phyloP scores from a whole-genome alignment of 2,329 filamentous ascomycete species.

The Ascochyta clinopodiicola region DNA sequence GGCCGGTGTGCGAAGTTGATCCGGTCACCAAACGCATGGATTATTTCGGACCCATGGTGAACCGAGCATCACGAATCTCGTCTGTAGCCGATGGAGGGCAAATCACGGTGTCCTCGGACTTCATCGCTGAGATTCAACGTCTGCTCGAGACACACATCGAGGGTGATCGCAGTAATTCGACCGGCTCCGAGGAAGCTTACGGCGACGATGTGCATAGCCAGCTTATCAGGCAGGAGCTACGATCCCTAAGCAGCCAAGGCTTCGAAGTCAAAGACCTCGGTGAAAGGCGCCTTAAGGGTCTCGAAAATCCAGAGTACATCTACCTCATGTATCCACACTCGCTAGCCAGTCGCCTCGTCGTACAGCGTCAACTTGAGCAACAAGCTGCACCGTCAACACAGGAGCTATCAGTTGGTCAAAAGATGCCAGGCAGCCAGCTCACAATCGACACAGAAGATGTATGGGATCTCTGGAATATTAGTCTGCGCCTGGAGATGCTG shows the following conservation, averaged over 20 bases:
- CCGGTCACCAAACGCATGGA: conserved; percentile 98
- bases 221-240: conserved; percentile 84
- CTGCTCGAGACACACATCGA: conserved; percentile 90
- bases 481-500: conserved; percentile 87
- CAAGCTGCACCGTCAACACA: conserved; percentile 41
- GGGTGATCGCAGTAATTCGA: conserved; percentile 72
- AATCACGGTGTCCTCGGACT: conserved; percentile 95
- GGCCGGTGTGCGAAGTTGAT: conserved; percentile 92
- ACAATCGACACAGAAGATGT: conserved; percentile 84
- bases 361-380: conserved; percentile 63
- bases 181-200: conserved; percentile 74
- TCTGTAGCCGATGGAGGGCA: conserved; percentile 95
- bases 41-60: conserved; percentile 99
- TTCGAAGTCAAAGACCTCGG: conserved; percentile 98
- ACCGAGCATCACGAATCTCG: conserved; percentile 92
- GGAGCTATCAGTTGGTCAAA: conserved; percentile 63
- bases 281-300: conserved; percentile 91
- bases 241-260: conserved; percentile 85
- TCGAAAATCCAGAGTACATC: conserved; percentile 95
- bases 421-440: conserved; percentile 69
- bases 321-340: conserved; percentile 95
- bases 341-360: conserved; percentile 78
- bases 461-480: conserved; percentile 89
- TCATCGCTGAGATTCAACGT: conserved; percentile 93
- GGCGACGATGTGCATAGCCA: conserved; percentile 77